Percentiles rank a stretch among this genome's conserved stretches.
Conservation (phyloP, 1,284 basidiomycete genomes). For the Mrakiaceae sp. region DNA sequence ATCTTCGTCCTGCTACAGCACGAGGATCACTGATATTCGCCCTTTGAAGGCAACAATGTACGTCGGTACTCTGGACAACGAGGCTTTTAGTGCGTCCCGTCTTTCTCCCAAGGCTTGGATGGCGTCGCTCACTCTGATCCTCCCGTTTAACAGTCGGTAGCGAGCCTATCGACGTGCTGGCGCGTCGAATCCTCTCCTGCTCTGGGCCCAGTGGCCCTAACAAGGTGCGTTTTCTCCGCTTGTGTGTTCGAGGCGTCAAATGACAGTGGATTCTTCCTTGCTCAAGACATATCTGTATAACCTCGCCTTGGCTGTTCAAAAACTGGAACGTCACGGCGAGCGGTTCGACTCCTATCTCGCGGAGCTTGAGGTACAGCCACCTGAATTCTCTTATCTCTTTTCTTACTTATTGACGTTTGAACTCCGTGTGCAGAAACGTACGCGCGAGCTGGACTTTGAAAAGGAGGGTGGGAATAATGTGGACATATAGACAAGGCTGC, state of each 20-base stretch:
- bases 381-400: too few species aligned
- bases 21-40: too few species aligned
- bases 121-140: background rate
- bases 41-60: constrained; percentile 38
- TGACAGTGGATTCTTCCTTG: background rate
- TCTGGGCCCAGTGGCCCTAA: constrained; percentile 73
- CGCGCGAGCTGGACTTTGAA: too few species aligned
- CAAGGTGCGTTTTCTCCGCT: constrained; percentile 42
- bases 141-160: constrained; percentile 49
- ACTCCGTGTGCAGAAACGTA: too few species aligned
- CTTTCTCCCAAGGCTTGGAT: background rate
- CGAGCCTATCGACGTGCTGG: constrained; percentile 55
- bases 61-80: constrained; percentile 65
- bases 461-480: too few species aligned
- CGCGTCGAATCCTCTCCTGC: constrained; percentile 56
- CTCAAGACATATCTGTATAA: constrained; percentile 63
- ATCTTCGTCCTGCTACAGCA: too few species aligned
- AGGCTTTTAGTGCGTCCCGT: constrained; percentile 51
- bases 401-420: too few species aligned
- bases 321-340: constrained; percentile 36
- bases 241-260: background rate
- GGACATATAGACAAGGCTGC: too few species aligned
- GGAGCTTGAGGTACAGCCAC: too few species aligned
- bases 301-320: constrained; percentile 53
- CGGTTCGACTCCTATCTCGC: too few species aligned